Conservation (phyloP, 1,284 basidiomycete species). For the Ustilago sp. region DNA sequence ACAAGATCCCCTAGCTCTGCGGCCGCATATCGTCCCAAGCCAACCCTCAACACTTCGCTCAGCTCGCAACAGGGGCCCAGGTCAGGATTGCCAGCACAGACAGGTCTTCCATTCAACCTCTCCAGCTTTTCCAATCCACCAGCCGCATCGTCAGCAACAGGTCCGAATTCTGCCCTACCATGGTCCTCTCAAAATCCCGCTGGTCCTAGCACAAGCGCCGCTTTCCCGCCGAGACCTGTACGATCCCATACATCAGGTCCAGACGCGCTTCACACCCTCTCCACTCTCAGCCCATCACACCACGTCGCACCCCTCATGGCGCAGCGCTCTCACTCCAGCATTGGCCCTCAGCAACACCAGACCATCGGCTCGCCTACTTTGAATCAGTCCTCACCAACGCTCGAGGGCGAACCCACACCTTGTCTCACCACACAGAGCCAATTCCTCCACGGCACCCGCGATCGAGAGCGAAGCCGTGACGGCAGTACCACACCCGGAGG, state of each 20-base stretch:
- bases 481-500: slow-evolving; percentile 42
- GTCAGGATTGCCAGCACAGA: slow-evolving; percentile 39
- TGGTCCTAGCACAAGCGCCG: slow-evolving; percentile 13
- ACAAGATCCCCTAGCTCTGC: slow-evolving; percentile 30
- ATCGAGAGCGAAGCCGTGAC: slow-evolving; percentile 48
- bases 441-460: slow-evolving; percentile 37
- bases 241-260: slow-evolving; percentile 51
- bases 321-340: slow-evolving; percentile 51
- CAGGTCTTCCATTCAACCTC: slow-evolving; percentile 34
- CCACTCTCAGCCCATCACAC: slow-evolving; percentile 32
- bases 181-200: slow-evolving; percentile 17
- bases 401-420: slow-evolving; percentile 28
- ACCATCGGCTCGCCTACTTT: slow-evolving; percentile 31
- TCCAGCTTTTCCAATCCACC: slow-evolving; percentile 24
- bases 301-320: slow-evolving; percentile 40
- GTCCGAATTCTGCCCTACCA: slow-evolving; percentile 27
- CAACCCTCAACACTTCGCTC: slow-evolving; percentile 37
- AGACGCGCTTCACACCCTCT: slow-evolving; percentile 37
- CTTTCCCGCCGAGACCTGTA: slow-evolving; percentile 45
- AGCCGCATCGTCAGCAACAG: slow-evolving; percentile 25
- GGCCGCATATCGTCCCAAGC: slow-evolving; percentile 39
- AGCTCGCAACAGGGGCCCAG: slow-evolving; percentile 16
- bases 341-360: slow-evolving; percentile 48
- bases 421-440: slow-evolving; percentile 50
- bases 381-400: slow-evolving; percentile 43